Percentiles rank a stretch among this genome's conserved stretches.
Conservation (phyloP, 805 yeast species). For the Wickerhamiella brachini region DNA sequence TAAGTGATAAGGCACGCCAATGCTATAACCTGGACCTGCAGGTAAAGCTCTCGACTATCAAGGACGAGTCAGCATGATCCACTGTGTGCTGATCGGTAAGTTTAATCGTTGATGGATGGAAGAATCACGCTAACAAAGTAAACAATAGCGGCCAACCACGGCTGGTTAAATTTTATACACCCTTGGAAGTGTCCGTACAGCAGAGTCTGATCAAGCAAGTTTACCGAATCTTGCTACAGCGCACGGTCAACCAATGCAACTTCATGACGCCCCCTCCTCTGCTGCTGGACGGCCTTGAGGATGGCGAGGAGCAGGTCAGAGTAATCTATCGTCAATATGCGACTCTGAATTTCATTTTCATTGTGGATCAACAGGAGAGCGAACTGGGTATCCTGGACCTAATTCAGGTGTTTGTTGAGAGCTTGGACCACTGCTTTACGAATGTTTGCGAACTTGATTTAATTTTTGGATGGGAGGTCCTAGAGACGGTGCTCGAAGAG, state of each 20-base stretch:
- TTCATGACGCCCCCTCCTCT: conserved; percentile 82
- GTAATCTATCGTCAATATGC: conserved; percentile 93
- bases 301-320: conserved; percentile 60
- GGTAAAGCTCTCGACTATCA: neutral
- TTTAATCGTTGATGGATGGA: conserved; percentile 11
- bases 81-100: conserved; percentile 71
- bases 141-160: conserved; percentile 87
- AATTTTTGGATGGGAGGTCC: conserved; percentile 97
- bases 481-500: conserved; percentile 74
- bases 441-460: conserved; percentile 92
- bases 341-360: conserved; percentile 86
- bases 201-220: conserved; percentile 69
- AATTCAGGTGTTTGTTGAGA: conserved; percentile 93
- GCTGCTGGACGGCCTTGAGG: conserved; percentile 38
- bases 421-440: conserved; percentile 80
- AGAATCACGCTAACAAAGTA: conserved; percentile 30
- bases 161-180: conserved; percentile 80
- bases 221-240: conserved; percentile 53
- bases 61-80: conserved; percentile 44
- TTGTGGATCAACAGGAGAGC: conserved; percentile 91
- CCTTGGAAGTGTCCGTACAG: conserved; percentile 76
- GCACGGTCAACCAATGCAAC: conserved; percentile 70
- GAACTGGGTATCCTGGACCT: conserved; percentile 87
- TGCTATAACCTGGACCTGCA: no score
- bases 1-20: no score